A percentile compares a stretch with the other conserved stretches of the same genome.
These are phyloP conservation scores for Eragrostis tef DNA, from an alignment of 202 grass and related monocot genomes.

Conservation along the genomic window DNA sequence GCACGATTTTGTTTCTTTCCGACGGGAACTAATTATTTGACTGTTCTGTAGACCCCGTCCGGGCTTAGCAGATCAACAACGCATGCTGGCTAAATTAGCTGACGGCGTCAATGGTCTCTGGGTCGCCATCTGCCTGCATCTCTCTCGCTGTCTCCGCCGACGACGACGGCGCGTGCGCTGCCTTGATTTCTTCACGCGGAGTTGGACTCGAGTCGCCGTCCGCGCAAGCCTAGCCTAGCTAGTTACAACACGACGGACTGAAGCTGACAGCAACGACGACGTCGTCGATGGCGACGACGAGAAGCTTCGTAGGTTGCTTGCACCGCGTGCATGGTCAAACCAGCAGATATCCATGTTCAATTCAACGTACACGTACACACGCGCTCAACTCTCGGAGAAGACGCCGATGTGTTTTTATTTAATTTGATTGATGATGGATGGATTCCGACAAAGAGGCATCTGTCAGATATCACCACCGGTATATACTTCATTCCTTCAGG, in stretches of 20 bases:
- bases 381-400: not conserved
- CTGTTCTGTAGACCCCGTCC: no score
- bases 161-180: not conserved
- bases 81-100: not conserved
- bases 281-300: not conserved
- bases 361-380: not conserved
- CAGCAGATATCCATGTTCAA: not conserved
- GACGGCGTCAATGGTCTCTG: not conserved
- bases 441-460: no score
- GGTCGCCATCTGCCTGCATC: not conserved
- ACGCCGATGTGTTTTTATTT: no score
- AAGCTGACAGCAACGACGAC: not conserved
- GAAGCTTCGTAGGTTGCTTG: conserved; percentile 34
- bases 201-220: conserved; percentile 49
- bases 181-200: conserved; percentile 48
- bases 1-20: no score
- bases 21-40: not conserved
- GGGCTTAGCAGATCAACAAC: no score
- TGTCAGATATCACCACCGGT: no score
- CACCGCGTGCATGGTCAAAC: not conserved
- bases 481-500: no score
- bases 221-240: not conserved
- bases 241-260: not conserved
- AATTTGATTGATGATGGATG: no score
- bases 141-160: not conserved